Conservation (phyloP, 23 red algal genomes). For the Gracilaria gracilis region DNA sequence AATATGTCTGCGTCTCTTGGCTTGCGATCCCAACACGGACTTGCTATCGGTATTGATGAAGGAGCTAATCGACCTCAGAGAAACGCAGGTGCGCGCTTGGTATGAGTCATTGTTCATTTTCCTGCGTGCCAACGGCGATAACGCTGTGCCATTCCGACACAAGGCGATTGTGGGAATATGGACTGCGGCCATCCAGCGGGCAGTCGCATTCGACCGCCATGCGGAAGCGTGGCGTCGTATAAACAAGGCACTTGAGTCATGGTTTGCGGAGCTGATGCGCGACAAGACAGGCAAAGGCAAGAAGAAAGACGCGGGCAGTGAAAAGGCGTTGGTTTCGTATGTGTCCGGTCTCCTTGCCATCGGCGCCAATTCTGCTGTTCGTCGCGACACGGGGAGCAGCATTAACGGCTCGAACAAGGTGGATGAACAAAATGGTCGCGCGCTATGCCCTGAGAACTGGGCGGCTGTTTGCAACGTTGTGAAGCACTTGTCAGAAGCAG, state of each 20-base stretch:
- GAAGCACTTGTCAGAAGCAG: neutral
- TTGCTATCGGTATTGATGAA: neutral
- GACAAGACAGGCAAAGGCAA: neutral
- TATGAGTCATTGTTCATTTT: slow-evolving; percentile 48
- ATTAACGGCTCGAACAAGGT: neutral
- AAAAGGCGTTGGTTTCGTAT: neutral
- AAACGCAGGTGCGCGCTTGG: neutral
- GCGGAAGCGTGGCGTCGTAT: neutral
- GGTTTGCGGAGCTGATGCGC: neutral
- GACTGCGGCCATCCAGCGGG: neutral
- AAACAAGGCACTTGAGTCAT: neutral
- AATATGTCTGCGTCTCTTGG: no score
- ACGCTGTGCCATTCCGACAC: slow-evolving; percentile 25
- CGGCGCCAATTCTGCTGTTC: neutral
- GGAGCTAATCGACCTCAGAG: slow-evolving; percentile 31
- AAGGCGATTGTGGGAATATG: slow-evolving; percentile 51
- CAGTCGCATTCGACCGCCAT: neutral
- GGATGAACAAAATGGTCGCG: neutral
- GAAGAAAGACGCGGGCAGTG: neutral
- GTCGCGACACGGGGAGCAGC: neutral
- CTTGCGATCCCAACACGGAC: neutral
- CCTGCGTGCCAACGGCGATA: neutral
- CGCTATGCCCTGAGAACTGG: slow-evolving; percentile 35
- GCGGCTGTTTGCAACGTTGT: slow-evolving; percentile 17
- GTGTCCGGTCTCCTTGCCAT: neutral